Evolutionary conservation across 768 basidiomycete species (phyloP), one percentile per base, ranked within the genome.

Genomic region (Trametes villosa): DNA sequence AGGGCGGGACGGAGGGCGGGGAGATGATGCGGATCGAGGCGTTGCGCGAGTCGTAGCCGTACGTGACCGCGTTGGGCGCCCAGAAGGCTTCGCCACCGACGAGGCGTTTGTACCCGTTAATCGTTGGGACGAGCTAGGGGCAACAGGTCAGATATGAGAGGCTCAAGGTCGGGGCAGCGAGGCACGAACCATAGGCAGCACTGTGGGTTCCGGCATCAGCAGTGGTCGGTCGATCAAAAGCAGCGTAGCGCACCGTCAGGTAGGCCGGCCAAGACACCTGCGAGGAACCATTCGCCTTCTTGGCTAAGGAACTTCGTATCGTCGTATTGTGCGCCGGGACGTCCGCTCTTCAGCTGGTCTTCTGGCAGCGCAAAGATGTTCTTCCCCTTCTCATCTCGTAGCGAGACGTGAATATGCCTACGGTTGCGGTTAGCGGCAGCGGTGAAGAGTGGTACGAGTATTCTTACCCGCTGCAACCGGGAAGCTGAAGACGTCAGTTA

Each of bases 91-190:
- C 94, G 13, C 95, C 95, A 20, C 92, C 95, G 20, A 93, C 88
- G 9, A 99, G 85, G 17, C 97, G 92, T 72, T 98, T 99, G 79
- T 99, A 99, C 9, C 96, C 95, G 69, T 96, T 96, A 75, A 97
- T 89, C 0, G 92, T 96, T 1, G 93, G 94, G 17, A 92, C 91
- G 26, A 92, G 73, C 91, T 92, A 50, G 2, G 26, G n/a, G n/a
- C n/a, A n/a, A 26, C 24, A 26, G 24, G 44, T 46, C 27, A 24
- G n/a, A n/a, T n/a, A n/a, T n/a, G n/a, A n/a, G n/a, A n/a, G n/a
- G n/a, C n/a, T n/a, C n/a, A n/a, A n/a, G n/a, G n/a, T n/a, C n/a
- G n/a, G n/a, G n/a, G n/a, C 31, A 20, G 30, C 11, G 40, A 8
- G 8, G 29, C 11, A 65, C 81, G 75, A 71, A 92, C 89, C 83